Evolutionary conservation across 2,329 filamentous ascomycete genomes (phyloP).

Genomic region (Chaetomium globosum): DNA sequence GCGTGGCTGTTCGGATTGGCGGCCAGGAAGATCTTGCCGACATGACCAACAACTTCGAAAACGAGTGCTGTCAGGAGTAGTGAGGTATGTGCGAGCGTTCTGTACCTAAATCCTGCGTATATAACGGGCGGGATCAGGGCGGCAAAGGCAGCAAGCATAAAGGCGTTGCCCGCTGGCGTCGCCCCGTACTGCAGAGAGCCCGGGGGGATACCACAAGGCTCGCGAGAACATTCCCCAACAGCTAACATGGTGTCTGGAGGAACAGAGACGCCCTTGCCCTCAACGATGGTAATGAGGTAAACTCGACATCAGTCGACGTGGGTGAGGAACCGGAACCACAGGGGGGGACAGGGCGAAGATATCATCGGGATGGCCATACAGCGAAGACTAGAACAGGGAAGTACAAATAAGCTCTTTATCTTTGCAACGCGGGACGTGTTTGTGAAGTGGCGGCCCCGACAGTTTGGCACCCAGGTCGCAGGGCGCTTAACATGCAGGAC

Average conservation of each 20-base stretch:
- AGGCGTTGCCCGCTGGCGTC: conserved; percentile 34
- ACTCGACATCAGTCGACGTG: conserved; percentile 17
- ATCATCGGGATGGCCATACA: not conserved
- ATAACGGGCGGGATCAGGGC: conserved; percentile 35
- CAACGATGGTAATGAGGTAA: conserved; percentile 9
- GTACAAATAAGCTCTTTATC: conserved; percentile 16
- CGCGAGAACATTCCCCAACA: conserved; percentile 33
- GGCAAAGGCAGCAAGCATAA: conserved; percentile 38
- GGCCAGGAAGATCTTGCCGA: conserved; percentile 50
- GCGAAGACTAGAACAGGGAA: not conserved
- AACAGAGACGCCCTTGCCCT: conserved; percentile 13
- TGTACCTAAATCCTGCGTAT: conserved; percentile 35
- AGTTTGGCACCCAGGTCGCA: conserved; percentile 17
- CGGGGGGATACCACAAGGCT: conserved; percentile 31
- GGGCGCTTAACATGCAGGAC: conserved; percentile 25
- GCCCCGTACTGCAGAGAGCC: conserved; percentile 33
- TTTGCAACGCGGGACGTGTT: conserved; percentile 7
- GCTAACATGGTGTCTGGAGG: conserved; percentile 28
- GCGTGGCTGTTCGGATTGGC: conserved; percentile 40
- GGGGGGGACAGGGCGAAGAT: not conserved
- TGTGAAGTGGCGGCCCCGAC: conserved; percentile 21
- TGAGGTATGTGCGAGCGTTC: conserved; percentile 47
- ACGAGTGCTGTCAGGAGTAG: conserved; percentile 47
- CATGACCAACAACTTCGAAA: conserved; percentile 52
- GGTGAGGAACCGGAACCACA: not conserved